Evolutionary conservation across 2,329 filamentous ascomycete species (phyloP).

Genomic region (Zymoseptoria crescenta): DNA sequence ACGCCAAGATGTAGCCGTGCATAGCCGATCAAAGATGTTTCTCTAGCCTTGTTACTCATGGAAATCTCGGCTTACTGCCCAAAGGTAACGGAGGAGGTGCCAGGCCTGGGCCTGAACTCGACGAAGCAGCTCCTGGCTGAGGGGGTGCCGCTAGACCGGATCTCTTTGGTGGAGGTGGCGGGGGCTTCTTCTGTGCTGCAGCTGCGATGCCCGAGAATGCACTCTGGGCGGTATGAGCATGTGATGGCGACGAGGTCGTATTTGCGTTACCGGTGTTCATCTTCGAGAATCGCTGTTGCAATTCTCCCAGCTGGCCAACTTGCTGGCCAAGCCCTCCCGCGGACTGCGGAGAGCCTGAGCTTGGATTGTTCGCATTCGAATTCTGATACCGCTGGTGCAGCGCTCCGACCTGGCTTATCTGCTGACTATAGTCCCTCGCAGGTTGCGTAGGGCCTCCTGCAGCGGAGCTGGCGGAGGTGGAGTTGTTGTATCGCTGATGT

Average conservation of each 20-base stretch:
- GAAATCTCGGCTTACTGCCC: constrained; percentile 46
- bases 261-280: constrained; percentile 35
- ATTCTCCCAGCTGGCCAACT: constrained; percentile 43
- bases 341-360: constrained; percentile 1
- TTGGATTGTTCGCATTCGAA: not conserved
- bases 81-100: constrained; percentile 50
- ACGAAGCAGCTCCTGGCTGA: constrained; percentile 12
- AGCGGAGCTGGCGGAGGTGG: not conserved
- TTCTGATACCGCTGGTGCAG: constrained; percentile 7
- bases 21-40: not conserved
- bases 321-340: constrained; percentile 33
- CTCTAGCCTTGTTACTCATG: constrained; percentile 1
- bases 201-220: constrained; percentile 24
- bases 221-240: constrained; percentile 6
- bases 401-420: constrained; percentile 7
- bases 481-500: constrained; percentile 7
- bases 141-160: constrained; percentile 34
- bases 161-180: constrained; percentile 52
- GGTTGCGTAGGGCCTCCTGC: constrained; percentile 12
- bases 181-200: constrained; percentile 45
- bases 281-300: constrained; percentile 57
- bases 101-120: constrained; percentile 22
- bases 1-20: not conserved
- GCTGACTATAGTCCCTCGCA: constrained; percentile 25
- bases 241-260: constrained; percentile 6